Conservation (phyloP, 1,284 basidiomycete species). For the Cystobasidium slooffiae region DNA sequence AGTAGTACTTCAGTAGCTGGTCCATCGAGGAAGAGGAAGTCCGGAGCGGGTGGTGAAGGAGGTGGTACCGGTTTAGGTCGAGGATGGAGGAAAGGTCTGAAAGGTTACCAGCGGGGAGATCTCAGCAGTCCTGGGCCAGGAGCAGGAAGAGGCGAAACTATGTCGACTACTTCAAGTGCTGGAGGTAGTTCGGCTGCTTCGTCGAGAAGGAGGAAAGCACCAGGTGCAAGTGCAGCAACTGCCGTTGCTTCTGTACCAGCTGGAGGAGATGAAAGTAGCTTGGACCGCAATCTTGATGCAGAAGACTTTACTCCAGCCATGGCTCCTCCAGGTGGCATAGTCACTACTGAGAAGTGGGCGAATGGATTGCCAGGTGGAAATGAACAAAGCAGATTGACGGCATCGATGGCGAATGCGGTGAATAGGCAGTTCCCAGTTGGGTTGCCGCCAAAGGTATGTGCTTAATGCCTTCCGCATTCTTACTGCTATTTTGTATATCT, state of each 20-base stretch:
- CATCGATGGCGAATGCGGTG: constrained; percentile 43
- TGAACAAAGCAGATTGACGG: constrained; percentile 38
- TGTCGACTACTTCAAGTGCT: constrained; percentile 4
- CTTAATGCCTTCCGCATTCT: background rate
- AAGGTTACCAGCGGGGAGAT: constrained; percentile 26
- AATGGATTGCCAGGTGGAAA: constrained; percentile 42
- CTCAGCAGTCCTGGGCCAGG: constrained; percentile 11
- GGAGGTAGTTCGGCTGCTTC: background rate
- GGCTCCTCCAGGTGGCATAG: constrained; percentile 33
- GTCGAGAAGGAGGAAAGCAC: constrained; percentile 7
- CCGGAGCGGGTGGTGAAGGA: background rate
- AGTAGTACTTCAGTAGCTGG: constrained; percentile 4
- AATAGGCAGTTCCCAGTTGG: constrained; percentile 43
- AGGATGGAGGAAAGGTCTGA: constrained; percentile 38
- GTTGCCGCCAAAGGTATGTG: constrained; percentile 38
- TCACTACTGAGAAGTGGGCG: constrained; percentile 39
- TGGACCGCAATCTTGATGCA: constrained; percentile 1
- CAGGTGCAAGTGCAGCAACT: background rate
- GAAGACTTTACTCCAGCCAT: constrained; percentile 36
- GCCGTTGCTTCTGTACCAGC: background rate
- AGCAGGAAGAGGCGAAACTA: constrained; percentile 12
- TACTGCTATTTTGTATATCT: background rate
- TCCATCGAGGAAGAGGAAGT: constrained; percentile 8
- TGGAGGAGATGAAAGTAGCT: constrained; percentile 7
- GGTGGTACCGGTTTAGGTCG: constrained; percentile 27